Percentiles rank a stretch among this genome's conserved stretches.
Evolutionary conservation across 345 rosid genomes (phyloP).

Genomic region (Aquilaria malaccensis): DNA sequence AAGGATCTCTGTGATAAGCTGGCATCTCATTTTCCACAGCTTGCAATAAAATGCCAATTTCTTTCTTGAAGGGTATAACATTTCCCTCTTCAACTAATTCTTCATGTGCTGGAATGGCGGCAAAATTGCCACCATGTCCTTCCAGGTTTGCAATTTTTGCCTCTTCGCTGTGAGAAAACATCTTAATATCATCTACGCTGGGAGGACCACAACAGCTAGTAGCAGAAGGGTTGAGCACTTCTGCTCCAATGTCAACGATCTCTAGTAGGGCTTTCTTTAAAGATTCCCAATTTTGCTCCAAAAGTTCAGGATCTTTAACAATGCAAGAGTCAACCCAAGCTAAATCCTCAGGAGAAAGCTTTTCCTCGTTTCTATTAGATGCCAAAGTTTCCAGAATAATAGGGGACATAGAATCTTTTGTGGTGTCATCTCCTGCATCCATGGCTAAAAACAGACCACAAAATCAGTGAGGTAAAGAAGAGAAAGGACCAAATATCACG

Average conservation of each 20-base stretch:
- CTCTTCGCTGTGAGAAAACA: slow-evolving; percentile 13
- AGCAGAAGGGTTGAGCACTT: slow-evolving; percentile 19
- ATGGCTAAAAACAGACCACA: slow-evolving; percentile 10
- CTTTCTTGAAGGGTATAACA: slow-evolving; percentile 14
- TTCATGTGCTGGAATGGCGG: neutral
- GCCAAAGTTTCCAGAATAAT: slow-evolving; percentile 20
- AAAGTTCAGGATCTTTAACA: slow-evolving; percentile 33
- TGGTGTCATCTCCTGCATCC: slow-evolving; percentile 18
- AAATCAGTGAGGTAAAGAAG: neutral
- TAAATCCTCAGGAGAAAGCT: slow-evolving; percentile 41
- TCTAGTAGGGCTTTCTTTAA: slow-evolving; percentile 50
- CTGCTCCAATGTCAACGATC: slow-evolving; percentile 35
- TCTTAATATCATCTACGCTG: slow-evolving; percentile 18
- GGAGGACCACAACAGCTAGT: slow-evolving; percentile 11
- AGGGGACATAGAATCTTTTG: slow-evolving; percentile 17
- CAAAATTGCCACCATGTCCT: slow-evolving; percentile 1
- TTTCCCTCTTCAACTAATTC: slow-evolving; percentile 15
- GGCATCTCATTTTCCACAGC: slow-evolving; percentile 19
- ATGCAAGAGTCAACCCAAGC: slow-evolving; percentile 79
- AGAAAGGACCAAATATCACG: no score
- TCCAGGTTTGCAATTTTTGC: slow-evolving; percentile 1
- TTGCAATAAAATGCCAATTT: slow-evolving; percentile 12
- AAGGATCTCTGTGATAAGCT: slow-evolving; percentile 24
- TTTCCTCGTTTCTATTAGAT: slow-evolving; percentile 19
- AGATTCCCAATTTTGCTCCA: slow-evolving; percentile 36